phyloP scores from a whole-genome alignment of 345 rosid genomes.

The Streptanthus diversifolius region DNA sequence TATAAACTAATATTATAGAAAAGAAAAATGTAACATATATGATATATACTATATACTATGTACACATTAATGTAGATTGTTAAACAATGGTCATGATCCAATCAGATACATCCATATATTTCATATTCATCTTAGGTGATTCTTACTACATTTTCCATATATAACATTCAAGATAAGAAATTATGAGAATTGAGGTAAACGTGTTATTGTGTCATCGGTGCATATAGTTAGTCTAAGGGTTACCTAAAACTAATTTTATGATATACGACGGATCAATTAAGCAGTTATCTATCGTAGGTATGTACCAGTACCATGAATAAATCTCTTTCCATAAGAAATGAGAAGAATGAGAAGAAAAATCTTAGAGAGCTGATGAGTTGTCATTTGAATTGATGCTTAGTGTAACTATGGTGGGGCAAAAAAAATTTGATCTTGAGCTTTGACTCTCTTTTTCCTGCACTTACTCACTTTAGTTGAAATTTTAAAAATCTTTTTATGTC shows the following conservation, averaged over 20 bases:
- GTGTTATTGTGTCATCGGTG: neutral
- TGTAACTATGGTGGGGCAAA: too few relatives aligned
- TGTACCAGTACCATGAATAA: neutral
- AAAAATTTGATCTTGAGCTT: too few relatives aligned
- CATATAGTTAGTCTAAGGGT: neutral
- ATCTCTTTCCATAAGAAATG: too few relatives aligned
- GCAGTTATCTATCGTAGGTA: neutral
- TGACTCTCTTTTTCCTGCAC: too few relatives aligned
- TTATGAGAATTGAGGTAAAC: neutral
- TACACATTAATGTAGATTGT: neutral
- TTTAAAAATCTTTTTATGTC: too few relatives aligned
- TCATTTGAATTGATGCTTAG: too few relatives aligned
- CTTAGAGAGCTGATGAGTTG: too few relatives aligned
- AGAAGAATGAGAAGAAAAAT: too few relatives aligned
- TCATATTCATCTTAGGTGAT: neutral
- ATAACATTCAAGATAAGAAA: neutral
- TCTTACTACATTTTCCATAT: neutral
- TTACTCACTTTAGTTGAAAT: too few relatives aligned
- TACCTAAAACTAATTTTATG: neutral
- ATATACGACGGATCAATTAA: neutral
- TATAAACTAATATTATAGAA: neutral
- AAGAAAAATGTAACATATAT: neutral
- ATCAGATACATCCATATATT: neutral
- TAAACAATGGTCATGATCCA: neutral
- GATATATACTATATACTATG: neutral